phyloP scores from a whole-genome alignment of 1,284 basidiomycete genomes.

The Ceratobasidium sp. region DNA sequence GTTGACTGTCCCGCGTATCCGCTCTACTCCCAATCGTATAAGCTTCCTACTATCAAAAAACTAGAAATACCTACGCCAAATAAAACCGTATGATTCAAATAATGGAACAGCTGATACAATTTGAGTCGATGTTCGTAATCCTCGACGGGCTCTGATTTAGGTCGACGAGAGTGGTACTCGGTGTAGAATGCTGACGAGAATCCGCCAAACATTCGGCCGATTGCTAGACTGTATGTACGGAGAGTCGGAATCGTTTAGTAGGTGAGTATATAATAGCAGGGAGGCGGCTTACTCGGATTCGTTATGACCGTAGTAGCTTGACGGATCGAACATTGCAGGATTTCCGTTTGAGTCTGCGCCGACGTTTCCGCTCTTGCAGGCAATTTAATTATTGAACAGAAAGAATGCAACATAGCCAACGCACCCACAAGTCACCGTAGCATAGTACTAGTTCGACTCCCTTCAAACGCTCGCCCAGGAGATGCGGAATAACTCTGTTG shows the following conservation, averaged over 20 bases:
- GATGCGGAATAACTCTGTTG: constrained; percentile 75
- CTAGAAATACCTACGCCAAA: constrained; percentile 63
- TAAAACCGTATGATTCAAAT: constrained; percentile 82
- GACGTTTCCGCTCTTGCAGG: constrained; percentile 76
- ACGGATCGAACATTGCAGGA: constrained; percentile 84
- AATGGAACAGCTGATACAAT: constrained; percentile 88
- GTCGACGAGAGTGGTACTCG: constrained; percentile 75
- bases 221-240: constrained; percentile 67
- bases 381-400: constrained; percentile 34
- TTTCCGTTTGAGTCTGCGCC: constrained; percentile 61
- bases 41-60: constrained; percentile 49
- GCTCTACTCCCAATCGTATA: background rate
- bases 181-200: constrained; percentile 75
- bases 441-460: constrained; percentile 76
- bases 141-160: constrained; percentile 72
- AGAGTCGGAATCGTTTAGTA: constrained; percentile 34
- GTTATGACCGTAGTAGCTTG: constrained; percentile 85
- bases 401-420: constrained; percentile 44
- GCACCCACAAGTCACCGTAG: constrained; percentile 89
- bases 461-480: constrained; percentile 67
- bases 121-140: constrained; percentile 76
- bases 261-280: background rate
- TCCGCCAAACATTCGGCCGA: constrained; percentile 86
- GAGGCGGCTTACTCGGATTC: constrained; percentile 77
- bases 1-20: constrained; percentile 16